Conservation (phyloP, 306 rosid species). For the Astragalus membranaceus region DNA sequence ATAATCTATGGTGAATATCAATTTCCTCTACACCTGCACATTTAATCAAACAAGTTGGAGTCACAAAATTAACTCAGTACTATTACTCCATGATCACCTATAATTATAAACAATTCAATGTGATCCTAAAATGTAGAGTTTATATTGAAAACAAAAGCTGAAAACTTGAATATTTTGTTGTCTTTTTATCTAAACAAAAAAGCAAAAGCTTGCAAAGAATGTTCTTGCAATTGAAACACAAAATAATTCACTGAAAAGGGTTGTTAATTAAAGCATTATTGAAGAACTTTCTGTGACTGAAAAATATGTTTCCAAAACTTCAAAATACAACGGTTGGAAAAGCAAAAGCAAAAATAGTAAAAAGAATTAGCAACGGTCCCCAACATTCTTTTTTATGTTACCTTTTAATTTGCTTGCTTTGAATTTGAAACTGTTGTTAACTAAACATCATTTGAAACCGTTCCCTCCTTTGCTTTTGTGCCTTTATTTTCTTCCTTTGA, state of each 20-base stretch:
- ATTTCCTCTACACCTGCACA: constrained; percentile 47
- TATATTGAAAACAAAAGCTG: background rate
- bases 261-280: constrained; percentile 27
- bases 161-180: constrained; percentile 22
- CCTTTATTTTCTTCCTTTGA: constrained; percentile 16
- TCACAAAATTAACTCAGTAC: background rate
- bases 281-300: constrained; percentile 5
- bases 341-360: background rate
- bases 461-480: constrained; percentile 51
- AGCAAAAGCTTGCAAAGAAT: constrained; percentile 47
- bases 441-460: constrained; percentile 38
- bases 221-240: constrained; percentile 38
- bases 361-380: constrained; percentile 41
- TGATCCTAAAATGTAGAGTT: too few relatives aligned
- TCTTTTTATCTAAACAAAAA: constrained; percentile 32
- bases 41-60: constrained; percentile 18
- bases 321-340: constrained; percentile 34
- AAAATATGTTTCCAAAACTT: constrained; percentile 28
- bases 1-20: constrained; percentile 18
- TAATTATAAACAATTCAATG: too few relatives aligned
- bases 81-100: too few relatives aligned
- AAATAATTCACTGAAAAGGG: constrained; percentile 40
- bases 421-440: constrained; percentile 44
- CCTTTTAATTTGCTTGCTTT: constrained; percentile 43
- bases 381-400: constrained; percentile 22